A percentile compares a stretch with the other conserved stretches of the same genome.
These are phyloP conservation scores for Daldinia concentrica DNA, from an alignment of 495 filamentous ascomycete genomes.

Conservation along the genomic window DNA sequence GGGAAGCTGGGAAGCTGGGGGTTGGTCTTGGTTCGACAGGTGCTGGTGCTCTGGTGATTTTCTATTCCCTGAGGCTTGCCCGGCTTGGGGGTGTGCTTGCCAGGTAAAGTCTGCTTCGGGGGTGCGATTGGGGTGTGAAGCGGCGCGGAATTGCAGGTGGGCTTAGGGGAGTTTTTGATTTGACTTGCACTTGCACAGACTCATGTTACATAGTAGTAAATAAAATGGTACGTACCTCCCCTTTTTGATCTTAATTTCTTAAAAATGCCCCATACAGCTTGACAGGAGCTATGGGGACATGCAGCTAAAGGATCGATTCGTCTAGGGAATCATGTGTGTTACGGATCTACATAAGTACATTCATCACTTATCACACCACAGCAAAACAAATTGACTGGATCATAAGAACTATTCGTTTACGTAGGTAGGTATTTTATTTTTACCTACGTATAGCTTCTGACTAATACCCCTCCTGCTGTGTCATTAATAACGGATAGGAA, in stretches of 20 bases:
- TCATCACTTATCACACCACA: conserved; percentile 25
- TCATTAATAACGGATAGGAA: neutral
- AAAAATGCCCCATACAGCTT: neutral
- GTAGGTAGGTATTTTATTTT: no score
- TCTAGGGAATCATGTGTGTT: neutral
- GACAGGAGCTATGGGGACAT: neutral
- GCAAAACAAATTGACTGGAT: conserved; percentile 16
- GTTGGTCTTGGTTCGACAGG: conserved; percentile 19
- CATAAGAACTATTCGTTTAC: neutral
- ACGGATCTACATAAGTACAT: conserved; percentile 9
- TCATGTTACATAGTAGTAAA: neutral
- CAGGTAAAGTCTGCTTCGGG: neutral
- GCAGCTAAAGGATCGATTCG: neutral
- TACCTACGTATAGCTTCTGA: neutral
- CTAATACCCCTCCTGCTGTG: neutral
- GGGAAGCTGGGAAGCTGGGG: conserved; percentile 10
- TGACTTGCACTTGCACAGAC: conserved; percentile 6
- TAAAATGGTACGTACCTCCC: conserved; percentile 11
- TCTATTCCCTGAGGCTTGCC: conserved; percentile 29
- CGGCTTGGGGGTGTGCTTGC: conserved; percentile 4
- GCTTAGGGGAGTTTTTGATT: conserved; percentile 12
- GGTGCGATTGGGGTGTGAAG: conserved; percentile 7
- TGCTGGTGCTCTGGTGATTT: conserved; percentile 24
- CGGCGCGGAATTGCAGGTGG: conserved; percentile 11
- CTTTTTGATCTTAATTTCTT: conserved; percentile 8